Evolutionary conservation across 1,284 basidiomycete species (phyloP).

Genomic region (Heliocybe sulcata): DNA sequence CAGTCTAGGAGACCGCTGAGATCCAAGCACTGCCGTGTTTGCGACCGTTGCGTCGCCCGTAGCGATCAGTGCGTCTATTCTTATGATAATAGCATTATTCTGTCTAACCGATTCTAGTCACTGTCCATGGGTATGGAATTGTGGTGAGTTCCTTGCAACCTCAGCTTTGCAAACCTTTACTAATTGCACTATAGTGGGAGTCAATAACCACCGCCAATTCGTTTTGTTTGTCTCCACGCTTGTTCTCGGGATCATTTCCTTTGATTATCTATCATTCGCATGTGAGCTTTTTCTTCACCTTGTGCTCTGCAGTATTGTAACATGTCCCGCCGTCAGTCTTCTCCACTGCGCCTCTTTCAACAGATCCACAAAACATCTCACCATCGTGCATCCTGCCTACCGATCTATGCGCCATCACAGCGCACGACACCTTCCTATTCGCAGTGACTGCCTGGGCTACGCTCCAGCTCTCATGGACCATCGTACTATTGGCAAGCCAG

Average conservation of each 20-base stretch:
- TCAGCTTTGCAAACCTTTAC: slow-evolving; percentile 4
- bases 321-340: slow-evolving; percentile 39
- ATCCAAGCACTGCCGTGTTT: slow-evolving; percentile 93
- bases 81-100: background rate
- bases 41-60: slow-evolving; percentile 84
- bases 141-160: slow-evolving; percentile 48
- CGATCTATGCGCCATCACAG: slow-evolving; percentile 62
- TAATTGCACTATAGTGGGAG: slow-evolving; percentile 60
- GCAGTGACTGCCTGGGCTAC: slow-evolving; percentile 79
- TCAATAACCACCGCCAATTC: slow-evolving; percentile 94
- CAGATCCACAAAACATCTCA: slow-evolving; percentile 35
- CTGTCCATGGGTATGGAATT: slow-evolving; percentile 99
- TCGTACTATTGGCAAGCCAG: slow-evolving; percentile 80
- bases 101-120: slow-evolving; percentile 45
- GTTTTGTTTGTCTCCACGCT: slow-evolving; percentile 83
- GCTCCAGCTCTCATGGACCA: slow-evolving; percentile 91
- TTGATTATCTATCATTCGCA: slow-evolving; percentile 76
- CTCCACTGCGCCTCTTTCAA: slow-evolving; percentile 30
- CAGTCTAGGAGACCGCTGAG: slow-evolving; percentile 86
- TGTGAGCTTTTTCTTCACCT: slow-evolving; percentile 45
- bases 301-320: no score
- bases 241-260: slow-evolving; percentile 73
- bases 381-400: slow-evolving; percentile 64
- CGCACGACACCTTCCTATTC: slow-evolving; percentile 81
- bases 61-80: slow-evolving; percentile 81